Base-by-base conservation (phyloP, 768 basidiomycete genomes). In the Steccherinum ochraceum region DNA sequence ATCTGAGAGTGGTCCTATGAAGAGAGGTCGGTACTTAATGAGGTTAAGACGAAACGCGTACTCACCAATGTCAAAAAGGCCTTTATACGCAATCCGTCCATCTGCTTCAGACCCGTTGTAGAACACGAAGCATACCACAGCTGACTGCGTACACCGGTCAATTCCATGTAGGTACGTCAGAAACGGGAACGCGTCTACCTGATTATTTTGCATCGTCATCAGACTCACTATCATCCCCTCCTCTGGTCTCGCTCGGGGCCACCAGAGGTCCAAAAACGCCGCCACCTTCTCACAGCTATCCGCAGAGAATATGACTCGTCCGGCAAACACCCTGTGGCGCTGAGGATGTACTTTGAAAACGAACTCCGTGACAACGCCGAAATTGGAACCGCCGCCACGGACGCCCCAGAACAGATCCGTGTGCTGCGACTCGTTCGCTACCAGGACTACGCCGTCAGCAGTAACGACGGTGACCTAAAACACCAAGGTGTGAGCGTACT, bases 341-440 rank as follows among this genome's bases (percentile, higher is more conserved):
- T 79, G 78, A 13, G 72, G 72, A 56, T 78, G 66, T 21, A 76
- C 53, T 48, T 61, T 72, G 61, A 45, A 64, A 46, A 46, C 66
- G 45, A 81, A 79, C 49, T 76, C 71, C 2, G 74, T 76, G 45
- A 75, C 73, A n/a, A 78, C 70, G 18, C 78, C 78, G 52, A 78
- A 78, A 49, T 77, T 77, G 26, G 67, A 67, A 13, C 76, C 77
- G 39, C 72, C 76, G 1, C 78, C 76, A 42, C 75, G 67, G 40
- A 79, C 68, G 30, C 62, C 76, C 50, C 73, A 79, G 61, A 76
- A 77, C 12, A 79, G 61, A 49, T 79, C 77, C 3, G 53, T 21
- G 41, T 67, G 54, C 27, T 55, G 40, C n/a, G 21, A 40, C 12
- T 48, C 49, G 53, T 53, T 64, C 26, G 56, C 56, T 39, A 53